These are phyloP conservation scores for Mrakia blollopis DNA, from an alignment of 768 basidiomycete species.

Conservation along the genomic window DNA sequence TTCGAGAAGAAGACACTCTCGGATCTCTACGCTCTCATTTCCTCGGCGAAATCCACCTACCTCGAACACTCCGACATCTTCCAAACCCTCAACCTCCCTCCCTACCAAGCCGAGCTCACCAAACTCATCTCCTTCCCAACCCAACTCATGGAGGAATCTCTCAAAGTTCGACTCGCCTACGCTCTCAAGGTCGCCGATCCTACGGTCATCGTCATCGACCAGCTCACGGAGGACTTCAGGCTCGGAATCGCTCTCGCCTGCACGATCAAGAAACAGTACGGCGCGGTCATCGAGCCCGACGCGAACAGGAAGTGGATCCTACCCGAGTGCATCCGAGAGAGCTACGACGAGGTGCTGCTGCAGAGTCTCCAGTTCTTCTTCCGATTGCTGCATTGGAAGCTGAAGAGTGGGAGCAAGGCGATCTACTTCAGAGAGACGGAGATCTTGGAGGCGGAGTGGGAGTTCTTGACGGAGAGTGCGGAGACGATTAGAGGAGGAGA, in stretches of 20 bases:
- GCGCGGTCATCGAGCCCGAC: conserved; percentile 65
- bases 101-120: conserved; percentile 78
- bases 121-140: conserved; percentile 95
- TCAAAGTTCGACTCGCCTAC: conserved; percentile 75
- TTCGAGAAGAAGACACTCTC: conserved; percentile 70
- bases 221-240: conserved; percentile 33
- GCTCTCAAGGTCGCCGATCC: conserved; percentile 32
- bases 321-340: conserved; percentile 78
- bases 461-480: conserved; percentile 87
- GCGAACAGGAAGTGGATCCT: conserved; percentile 81
- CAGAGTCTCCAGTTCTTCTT: conserved; percentile 86
- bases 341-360: conserved; percentile 83
- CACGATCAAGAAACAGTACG: conserved; percentile 34
- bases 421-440: conserved; percentile 98
- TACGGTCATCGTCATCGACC: conserved; percentile 33
- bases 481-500: conserved; percentile 82
- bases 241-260: conserved; percentile 31
- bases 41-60: conserved; percentile 78
- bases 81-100: conserved; percentile 79
- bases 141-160: conserved; percentile 81
- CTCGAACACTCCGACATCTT: conserved; percentile 71
- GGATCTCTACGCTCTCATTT: conserved; percentile 80
- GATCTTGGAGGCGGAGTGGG: conserved; percentile 93
- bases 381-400: conserved; percentile 87
- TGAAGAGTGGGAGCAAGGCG: conserved; percentile 84